Percentiles rank a stretch among this genome's conserved stretches.
These are phyloP conservation scores for Trichoderma koningii DNA, from an alignment of 2,329 filamentous ascomycete species.

Conservation along the genomic window DNA sequence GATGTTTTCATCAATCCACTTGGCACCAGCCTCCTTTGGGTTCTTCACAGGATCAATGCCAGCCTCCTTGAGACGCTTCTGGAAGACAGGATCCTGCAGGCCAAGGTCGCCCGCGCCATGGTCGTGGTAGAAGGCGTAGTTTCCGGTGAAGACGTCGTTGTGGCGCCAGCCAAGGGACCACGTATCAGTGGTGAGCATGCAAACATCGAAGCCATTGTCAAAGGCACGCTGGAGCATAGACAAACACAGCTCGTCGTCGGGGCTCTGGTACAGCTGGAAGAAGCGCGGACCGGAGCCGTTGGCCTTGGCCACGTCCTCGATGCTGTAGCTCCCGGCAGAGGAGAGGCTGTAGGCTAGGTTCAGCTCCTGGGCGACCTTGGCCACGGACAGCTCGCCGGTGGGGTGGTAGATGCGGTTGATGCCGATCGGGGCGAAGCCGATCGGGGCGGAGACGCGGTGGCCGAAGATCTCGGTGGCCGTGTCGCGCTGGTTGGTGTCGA, in stretches of 20 bases:
- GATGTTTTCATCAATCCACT: constrained; percentile 61
- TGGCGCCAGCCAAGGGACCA: constrained; percentile 70
- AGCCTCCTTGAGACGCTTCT: constrained; percentile 50
- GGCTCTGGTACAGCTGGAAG: constrained; percentile 77
- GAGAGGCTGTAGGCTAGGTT: constrained; percentile 67
- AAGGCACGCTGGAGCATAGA: constrained; percentile 66
- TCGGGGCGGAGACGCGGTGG: constrained; percentile 46
- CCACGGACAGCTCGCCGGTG: constrained; percentile 65
- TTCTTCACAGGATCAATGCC: constrained; percentile 50
- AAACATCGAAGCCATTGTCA: constrained; percentile 61
- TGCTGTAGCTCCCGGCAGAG: constrained; percentile 63
- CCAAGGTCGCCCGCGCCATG: constrained; percentile 59
- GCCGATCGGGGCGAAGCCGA: constrained; percentile 69
- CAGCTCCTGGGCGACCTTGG: constrained; percentile 60
- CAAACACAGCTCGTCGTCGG: constrained; percentile 63
- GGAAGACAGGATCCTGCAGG: constrained; percentile 61
- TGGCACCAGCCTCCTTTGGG: constrained; percentile 55
- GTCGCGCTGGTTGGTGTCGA: constrained; percentile 62
- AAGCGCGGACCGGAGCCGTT: constrained; percentile 62
- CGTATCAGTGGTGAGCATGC: constrained; percentile 73
- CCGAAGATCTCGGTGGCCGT: constrained; percentile 61
- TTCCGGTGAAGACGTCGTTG: constrained; percentile 64
- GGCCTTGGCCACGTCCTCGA: constrained; percentile 66
- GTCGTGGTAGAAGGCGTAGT: constrained; percentile 60
- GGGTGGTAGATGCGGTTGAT: constrained; percentile 68